Base-by-base conservation (phyloP, 371 early-diverging fungal species). In the Mucor lusitanicus region DNA sequence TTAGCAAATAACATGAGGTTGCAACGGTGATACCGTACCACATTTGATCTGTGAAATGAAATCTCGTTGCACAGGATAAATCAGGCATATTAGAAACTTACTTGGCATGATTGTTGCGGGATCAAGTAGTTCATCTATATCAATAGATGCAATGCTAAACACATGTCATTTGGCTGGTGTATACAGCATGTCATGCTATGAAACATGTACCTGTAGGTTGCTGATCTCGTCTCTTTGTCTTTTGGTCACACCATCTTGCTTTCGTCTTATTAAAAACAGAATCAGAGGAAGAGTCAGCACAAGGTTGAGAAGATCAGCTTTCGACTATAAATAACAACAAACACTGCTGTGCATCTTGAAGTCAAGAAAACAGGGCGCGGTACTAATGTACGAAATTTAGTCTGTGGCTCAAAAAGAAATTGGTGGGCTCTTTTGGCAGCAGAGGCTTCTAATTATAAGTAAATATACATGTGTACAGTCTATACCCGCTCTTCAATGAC, bases 1-100 rank as follows among this genome's bases (percentile, higher is more conserved):
- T 50, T 25, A 50, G 50, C 50, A 50, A 50, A 21, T 11, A 50
- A 50, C 50, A 50, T 50, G 50, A 50, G 50, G 50, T 50, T 50
- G 21, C 23, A 19, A 50, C 3, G 25, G 50, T 50, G 50, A 50
- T 50, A 50, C 50, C 6, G 50, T 50, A 50, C 50, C 21, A 50
- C 50, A 50, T 50, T 44, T 50, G 50, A 50, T 50, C 25, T 50
- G 50, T 50, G 25, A 50, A 50, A 50, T 50, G 13, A 50, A 50
- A 50, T 23, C 23, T 25, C 4, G 7, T 21, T 50, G 21, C 9
- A 44, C n/a, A 44, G 8, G 17, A 17, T 44, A 44, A n/a, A 44
- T 19, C 19, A n/a, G 19, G 19, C 44, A 17, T 37, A 37, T 37
- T 37, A 37, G 13, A 37, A 6, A 44, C 44, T n/a, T 1, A n/a